Evolutionary conservation across 1,284 basidiomycete genomes (phyloP), one percentile per base, ranked within the genome.

Genomic region (Trichosporon ovoides): DNA sequence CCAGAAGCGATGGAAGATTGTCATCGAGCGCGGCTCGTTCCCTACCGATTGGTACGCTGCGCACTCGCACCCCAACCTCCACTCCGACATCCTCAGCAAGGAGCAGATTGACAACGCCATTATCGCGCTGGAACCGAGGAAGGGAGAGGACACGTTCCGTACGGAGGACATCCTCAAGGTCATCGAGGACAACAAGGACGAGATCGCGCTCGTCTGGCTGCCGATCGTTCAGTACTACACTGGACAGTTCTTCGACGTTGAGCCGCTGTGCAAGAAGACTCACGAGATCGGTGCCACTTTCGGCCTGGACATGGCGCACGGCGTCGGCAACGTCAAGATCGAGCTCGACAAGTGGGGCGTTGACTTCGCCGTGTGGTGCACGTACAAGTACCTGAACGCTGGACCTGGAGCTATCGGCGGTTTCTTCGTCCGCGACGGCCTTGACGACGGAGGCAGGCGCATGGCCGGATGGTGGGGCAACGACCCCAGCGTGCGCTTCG

Each of bases 401-500:
- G 92, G 96, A 1, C 94, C 95, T 5, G 94, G 95, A 14, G 91
- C 88, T 13, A 95, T 98, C 56, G 96, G 86, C 18, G 96, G 94
- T 12, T 70, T 68, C 56, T 78, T 68, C 50, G 66, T 78, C 49
- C 68, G 71, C 24, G 55, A 66, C 5, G 75, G 75, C 2, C 62
- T 78, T 16, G 67, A 73, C 35, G 71, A 76, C 60, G 66, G 67
- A 16, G 72, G 70, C 11, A 63, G 72, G 68, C 91, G 94, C 70
- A 86, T 87, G 59, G 87, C 92, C 20, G 95, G 96, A 35, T 99
- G 95, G 95, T 99, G 93, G 91, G 95, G 96, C 49, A 92, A 98
- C 75, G 85, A 93, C 70, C 82, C 85, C 20, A 74, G 80, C 58
- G 94, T 91, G 37, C 87, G 96, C 38, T 98, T 99, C 80, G 80